These are phyloP conservation scores for Boletellus ananas DNA, from an alignment of 768 basidiomycete species.

Conservation along the genomic window DNA sequence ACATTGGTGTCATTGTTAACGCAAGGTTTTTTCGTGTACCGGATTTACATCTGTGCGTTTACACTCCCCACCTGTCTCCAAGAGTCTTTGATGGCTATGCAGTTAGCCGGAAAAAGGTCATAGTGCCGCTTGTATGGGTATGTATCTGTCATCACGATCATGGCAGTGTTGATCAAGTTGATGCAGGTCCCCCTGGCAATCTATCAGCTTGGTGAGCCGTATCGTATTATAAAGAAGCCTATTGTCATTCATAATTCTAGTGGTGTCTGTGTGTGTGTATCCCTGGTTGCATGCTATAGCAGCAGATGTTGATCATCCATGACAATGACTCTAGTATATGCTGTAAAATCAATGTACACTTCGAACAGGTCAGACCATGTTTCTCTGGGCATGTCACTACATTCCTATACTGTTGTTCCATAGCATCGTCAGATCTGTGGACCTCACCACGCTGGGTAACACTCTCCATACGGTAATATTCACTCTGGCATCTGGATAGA, in stretches of 20 bases:
- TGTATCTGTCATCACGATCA: not conserved
- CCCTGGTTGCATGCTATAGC: too few species aligned
- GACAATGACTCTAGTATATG: not conserved
- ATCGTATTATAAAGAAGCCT: too few species aligned
- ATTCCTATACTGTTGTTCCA: too few species aligned
- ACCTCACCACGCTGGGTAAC: too few species aligned
- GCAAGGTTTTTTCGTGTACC: not conserved
- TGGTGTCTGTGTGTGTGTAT: too few species aligned
- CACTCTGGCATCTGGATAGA: too few species aligned
- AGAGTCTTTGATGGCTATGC: not conserved
- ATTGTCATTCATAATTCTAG: too few species aligned
- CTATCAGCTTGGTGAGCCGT: slow-evolving; percentile 4
- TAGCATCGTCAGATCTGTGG: too few species aligned
- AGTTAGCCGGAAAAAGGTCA: not conserved
- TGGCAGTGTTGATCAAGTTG: too few species aligned
- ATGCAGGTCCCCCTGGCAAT: not conserved
- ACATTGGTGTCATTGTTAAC: not conserved
- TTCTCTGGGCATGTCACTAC: too few species aligned
- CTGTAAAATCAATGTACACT: not conserved
- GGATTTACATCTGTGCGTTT: not conserved
- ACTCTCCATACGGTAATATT: too few species aligned
- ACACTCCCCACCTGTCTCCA: not conserved
- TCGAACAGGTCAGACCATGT: not conserved
- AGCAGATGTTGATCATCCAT: too few species aligned
- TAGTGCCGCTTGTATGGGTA: not conserved